Percentiles rank a stretch among this genome's conserved stretches.
phyloP scores from a whole-genome alignment of 2,329 filamentous ascomycete species.

The Chaetomiaceae sp. region DNA sequence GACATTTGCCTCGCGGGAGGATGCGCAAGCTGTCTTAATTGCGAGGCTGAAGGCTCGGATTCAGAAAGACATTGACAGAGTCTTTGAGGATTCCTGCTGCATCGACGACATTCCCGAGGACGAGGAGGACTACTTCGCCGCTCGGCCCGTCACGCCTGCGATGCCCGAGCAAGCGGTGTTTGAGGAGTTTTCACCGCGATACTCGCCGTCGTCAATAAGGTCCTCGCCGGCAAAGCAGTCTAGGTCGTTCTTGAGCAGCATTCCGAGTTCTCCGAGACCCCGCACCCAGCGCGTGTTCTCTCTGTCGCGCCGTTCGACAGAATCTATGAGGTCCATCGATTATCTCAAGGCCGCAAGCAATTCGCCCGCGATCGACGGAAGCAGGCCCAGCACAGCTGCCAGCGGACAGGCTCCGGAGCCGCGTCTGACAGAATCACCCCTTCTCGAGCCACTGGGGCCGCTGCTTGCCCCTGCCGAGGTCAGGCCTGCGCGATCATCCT shows the following conservation, averaged over 20 bases:
- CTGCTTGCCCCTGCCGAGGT: slow-evolving; percentile 8
- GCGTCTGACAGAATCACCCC: background rate
- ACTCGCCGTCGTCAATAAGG: background rate
- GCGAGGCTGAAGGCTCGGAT: slow-evolving; percentile 43
- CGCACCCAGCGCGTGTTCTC: slow-evolving; percentile 20
- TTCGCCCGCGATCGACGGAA: slow-evolving; percentile 1
- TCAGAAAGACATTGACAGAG: slow-evolving; percentile 43
- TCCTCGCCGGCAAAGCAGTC: background rate
- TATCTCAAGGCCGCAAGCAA: slow-evolving; percentile 7
- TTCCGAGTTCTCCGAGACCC: slow-evolving; percentile 8
- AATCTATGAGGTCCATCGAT: slow-evolving; percentile 17
- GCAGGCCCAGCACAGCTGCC: slow-evolving; percentile 6
- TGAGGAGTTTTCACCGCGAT: background rate
- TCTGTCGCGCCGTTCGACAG: slow-evolving; percentile 16
- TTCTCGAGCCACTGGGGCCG: background rate
- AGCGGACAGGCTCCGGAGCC: slow-evolving; percentile 3
- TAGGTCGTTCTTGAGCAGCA: background rate
- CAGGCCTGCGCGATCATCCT: slow-evolving; percentile 17
- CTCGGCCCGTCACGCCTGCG: slow-evolving; percentile 9
- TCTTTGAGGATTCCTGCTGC: slow-evolving; percentile 49
- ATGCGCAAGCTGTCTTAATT: slow-evolving; percentile 38
- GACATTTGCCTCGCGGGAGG: slow-evolving; percentile 31
- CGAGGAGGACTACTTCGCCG: slow-evolving; percentile 10
- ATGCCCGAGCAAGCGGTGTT: slow-evolving; percentile 1
- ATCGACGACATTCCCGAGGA: slow-evolving; percentile 36